phyloP scores from a whole-genome alignment of 2,329 filamentous ascomycete species.

The Exophiala alcalophila region DNA sequence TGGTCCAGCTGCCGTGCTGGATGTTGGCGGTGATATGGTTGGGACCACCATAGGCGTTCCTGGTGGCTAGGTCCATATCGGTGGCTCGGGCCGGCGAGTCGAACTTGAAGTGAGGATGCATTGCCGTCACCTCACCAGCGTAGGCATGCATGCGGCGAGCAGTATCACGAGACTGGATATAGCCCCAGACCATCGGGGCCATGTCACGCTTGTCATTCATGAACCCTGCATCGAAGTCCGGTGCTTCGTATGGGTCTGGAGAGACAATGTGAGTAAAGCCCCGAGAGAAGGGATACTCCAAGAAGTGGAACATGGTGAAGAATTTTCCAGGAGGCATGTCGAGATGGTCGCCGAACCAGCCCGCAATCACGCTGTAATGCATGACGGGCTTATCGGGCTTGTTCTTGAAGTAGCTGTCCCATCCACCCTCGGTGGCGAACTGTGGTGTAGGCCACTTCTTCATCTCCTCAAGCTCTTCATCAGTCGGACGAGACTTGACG shows the following conservation, averaged over 20 bases:
- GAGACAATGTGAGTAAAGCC: conserved; percentile 68
- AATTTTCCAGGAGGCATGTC: conserved; percentile 71
- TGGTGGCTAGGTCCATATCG: conserved; percentile 72
- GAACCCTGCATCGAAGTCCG: conserved; percentile 77
- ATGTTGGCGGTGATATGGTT: conserved; percentile 70
- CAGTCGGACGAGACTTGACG: conserved; percentile 71
- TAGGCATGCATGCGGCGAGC: conserved; percentile 75
- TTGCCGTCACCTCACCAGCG: conserved; percentile 65
- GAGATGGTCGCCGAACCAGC: conserved; percentile 53
- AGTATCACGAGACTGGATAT: conserved; percentile 78
- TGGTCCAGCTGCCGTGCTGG: conserved; percentile 69
- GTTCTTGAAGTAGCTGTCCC: conserved; percentile 79
- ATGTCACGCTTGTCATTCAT: conserved; percentile 85
- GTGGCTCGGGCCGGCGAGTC: conserved; percentile 66
- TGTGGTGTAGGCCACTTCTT: conserved; percentile 71
- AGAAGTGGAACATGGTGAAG: conserved; percentile 81
- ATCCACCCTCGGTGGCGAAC: conserved; percentile 62
- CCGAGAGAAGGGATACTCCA: conserved; percentile 65
- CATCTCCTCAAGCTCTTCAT: conserved; percentile 65
- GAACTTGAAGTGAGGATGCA: conserved; percentile 70
- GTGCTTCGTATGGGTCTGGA: conserved; percentile 68
- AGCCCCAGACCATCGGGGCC: conserved; percentile 80
- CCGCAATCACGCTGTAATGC: conserved; percentile 76
- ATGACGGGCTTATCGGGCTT: conserved; percentile 85
- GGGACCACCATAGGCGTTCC: conserved; percentile 70